Conservation (phyloP, 352 stramenopile species). For the Globisporangium paroecandrum region DNA sequence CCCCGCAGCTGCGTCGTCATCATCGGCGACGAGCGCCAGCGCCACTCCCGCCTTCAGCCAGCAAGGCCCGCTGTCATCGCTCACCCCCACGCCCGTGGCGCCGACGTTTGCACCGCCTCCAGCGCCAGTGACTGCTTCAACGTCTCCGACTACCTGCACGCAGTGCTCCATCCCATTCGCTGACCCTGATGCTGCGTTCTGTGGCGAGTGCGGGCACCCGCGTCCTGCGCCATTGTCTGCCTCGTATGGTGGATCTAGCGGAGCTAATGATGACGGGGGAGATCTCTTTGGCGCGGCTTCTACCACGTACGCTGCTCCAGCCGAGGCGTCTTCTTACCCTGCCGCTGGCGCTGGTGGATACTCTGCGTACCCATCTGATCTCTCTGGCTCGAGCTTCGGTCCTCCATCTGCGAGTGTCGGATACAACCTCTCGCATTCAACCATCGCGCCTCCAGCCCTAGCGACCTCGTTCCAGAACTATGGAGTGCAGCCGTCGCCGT, state of each 20-base stretch:
- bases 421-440: conserved; percentile 26
- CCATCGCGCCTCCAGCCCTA: conserved; percentile 18
- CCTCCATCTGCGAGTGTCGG: conserved; percentile 24
- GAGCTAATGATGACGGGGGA: conserved; percentile 32
- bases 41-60: conserved; percentile 2
- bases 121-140: neutral
- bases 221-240: conserved; percentile 21
- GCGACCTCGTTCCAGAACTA: conserved; percentile 15
- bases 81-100: conserved; percentile 15
- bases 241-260: conserved; percentile 1
- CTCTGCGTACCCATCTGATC: conserved; percentile 9
- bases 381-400: conserved; percentile 21
- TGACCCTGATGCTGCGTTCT: conserved; percentile 60
- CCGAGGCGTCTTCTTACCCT: neutral
- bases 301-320: conserved; percentile 18
- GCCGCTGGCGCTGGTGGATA: neutral
- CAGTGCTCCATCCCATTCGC: conserved; percentile 52
- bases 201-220: conserved; percentile 68
- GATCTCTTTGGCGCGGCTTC: conserved; percentile 56
- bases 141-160: conserved; percentile 26
- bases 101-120: conserved; percentile 19
- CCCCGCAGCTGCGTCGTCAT: neutral
- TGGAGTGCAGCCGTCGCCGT: conserved; percentile 22
- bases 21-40: neutral
- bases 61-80: conserved; percentile 13